Base-by-base conservation (phyloP, 352 stramenopile species). In the Peronospora destructor region DNA sequence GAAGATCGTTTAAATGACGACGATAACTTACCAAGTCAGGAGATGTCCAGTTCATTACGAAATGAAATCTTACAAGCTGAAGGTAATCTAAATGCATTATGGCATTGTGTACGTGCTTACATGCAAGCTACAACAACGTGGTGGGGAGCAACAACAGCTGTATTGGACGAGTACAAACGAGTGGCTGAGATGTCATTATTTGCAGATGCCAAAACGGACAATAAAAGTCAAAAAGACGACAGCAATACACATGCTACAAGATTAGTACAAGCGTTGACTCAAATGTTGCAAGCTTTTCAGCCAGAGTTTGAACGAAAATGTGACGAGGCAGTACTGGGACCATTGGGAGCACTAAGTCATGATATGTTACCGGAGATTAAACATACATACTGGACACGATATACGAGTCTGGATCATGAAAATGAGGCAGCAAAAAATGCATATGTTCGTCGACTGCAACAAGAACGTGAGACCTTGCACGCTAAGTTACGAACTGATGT, bases 31-130 rank as follows among this genome's bases (percentile, higher is more conserved):
- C 4, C 53, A 12, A 1, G 25, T 1, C n/a, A 35, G 4, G 3
- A 49, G 71, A 55, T 61, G 3, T 75, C 74, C 5, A 73, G 76
- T 16, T 53, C 53, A 4, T 87, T 91, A 37, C 64, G 77, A 8
- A 91, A 87, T 37, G 77, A 91, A 42, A 58, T 91, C 13, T 19
- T 89, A 36, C 77, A 91, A 49, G 72, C 69, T 0, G 80, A 91
- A 49, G 71, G 77, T 2, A 85, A 84, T 40, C 23, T 86, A 12
- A 81, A 79, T 52, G 80, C 80, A 7, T 56, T 91, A 9, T 89
- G 73, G 72, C 85, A 89, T 47, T 86, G 75, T 46, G 63, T 89
- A 7, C 62, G 75, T 21, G 67, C 74, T 7, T 84, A 84, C 36
- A 61, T 70, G 44, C 69, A 72, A n/a, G 76, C 80, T 9, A 86